Conservation (phyloP, 108 stramenopile genomes). For the Fistulifera pelliculosa region DNA sequence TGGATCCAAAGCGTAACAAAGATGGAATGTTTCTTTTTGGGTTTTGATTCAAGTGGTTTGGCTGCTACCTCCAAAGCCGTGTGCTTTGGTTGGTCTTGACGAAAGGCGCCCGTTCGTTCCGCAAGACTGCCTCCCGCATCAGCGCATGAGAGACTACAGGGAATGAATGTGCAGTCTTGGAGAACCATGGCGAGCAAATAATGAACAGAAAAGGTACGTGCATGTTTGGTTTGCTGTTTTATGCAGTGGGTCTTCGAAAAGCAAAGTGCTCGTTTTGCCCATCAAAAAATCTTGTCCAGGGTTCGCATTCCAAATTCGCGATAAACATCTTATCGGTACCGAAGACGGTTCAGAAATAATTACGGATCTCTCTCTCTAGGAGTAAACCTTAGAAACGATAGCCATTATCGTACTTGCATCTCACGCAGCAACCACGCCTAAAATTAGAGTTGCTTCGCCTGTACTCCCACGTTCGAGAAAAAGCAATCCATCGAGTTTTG, state of each 20-base stretch:
- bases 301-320: background rate
- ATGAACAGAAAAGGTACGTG: background rate
- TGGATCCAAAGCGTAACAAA: background rate
- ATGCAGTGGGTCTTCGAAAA: background rate
- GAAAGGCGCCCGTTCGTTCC: background rate
- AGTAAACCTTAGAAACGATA: background rate
- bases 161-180: too few species aligned
- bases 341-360: background rate
- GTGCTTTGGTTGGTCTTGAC: background rate
- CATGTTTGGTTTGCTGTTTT: background rate
- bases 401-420: background rate
- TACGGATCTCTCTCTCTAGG: background rate
- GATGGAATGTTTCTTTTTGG: background rate
- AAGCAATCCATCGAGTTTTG: slow-evolving; percentile 60
- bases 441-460: background rate
- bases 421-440: background rate
- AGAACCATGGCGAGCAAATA: background rate
- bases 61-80: background rate
- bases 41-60: background rate
- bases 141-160: too few species aligned
- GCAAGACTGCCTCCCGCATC: background rate
- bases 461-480: slow-evolving; percentile 8
- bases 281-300: background rate
- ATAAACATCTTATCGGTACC: background rate
- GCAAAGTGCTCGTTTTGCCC: background rate